Base-by-base conservation (phyloP, 2,329 filamentous ascomycete genomes). In the Phaeosphaeriaceae sp. region DNA sequence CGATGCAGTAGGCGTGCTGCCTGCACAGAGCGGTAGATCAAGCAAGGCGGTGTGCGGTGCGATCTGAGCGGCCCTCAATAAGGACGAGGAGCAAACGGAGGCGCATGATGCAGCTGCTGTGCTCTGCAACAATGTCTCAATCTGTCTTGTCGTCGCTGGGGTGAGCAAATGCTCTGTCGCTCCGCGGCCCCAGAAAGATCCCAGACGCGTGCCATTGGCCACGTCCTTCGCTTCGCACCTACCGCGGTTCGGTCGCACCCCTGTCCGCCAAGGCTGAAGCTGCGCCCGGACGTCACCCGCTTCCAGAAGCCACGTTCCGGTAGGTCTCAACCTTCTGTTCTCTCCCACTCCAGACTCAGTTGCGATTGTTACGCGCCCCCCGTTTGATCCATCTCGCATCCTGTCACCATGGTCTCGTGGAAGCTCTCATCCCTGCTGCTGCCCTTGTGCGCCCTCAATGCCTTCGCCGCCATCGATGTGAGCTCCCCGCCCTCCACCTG, bases 381-480 rank as follows among this genome's bases (percentile, higher is more conserved):
- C 49, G 32, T 42, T 54, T 51, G n/a, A 35, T 46, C 56, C 44
- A 57, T 55, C 44, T 51, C 52, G 55, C 64, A 61, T 66, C 67
- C 54, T 57, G 52, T 55, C 69, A 74, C 77, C 76, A 95, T 95
- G 92, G 87, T 89, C 81, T 87, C 86, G 75, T 85, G 92, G 80
- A 89, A 88, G 81, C 85, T 91, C 73, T 87, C 91, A 70, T 84
- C 90, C 59, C 82, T 94, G 71, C 89, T 89, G 69, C 81, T 94
- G 63, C 90, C 91, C 62, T 82, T 92, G 71, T 86, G 88, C 77
- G 85, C 89, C 68, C 82, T 91, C 66, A 84, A 87, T 77, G 88
- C 85, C 70, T 83, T 87, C 69, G 88, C 88, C 60, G 85, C 88
- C 73, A 83, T 80, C 59, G 82, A 83, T 72, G 86, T 90, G 83